A percentile compares a stretch with the other conserved stretches of the same genome.
Conservation (phyloP, 805 yeast species). For the Metschnikowia similis region DNA sequence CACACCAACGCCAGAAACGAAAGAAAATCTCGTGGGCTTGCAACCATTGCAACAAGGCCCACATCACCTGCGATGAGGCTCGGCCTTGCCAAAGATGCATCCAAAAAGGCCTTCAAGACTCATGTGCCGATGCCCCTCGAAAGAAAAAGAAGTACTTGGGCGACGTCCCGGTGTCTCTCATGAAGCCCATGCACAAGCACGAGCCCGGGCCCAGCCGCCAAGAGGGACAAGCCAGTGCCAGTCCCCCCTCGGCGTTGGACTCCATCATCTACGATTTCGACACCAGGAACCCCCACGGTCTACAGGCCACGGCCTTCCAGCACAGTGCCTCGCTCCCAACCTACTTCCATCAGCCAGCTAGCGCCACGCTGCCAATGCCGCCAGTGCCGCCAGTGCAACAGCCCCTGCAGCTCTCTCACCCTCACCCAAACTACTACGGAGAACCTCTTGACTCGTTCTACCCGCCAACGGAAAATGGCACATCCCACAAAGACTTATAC, state of each 20-base stretch:
- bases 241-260: neutral
- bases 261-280: constrained; percentile 3
- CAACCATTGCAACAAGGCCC: constrained; percentile 84
- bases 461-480: neutral
- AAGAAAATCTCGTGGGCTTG: constrained; percentile 85
- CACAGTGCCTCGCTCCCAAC: constrained; percentile 15
- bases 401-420: neutral
- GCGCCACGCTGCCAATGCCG: neutral
- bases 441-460: neutral
- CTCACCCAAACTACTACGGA: neutral
- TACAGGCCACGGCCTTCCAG: constrained; percentile 15
- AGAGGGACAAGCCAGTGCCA: neutral
- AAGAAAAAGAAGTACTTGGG: constrained; percentile 77
- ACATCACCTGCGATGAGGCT: constrained; percentile 82
- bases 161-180: constrained; percentile 36
- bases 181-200: neutral
- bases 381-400: neutral
- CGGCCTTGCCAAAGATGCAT: constrained; percentile 83
- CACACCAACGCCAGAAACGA: constrained; percentile 19
- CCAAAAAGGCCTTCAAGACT: constrained; percentile 56
- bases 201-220: neutral
- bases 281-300: constrained; percentile 2
- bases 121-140: constrained; percentile 88
- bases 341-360: constrained; percentile 1
- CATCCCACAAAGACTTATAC: neutral